Conservation (phyloP, 371 early-diverging fungal species). For the Sanchytrium tribonematis region DNA sequence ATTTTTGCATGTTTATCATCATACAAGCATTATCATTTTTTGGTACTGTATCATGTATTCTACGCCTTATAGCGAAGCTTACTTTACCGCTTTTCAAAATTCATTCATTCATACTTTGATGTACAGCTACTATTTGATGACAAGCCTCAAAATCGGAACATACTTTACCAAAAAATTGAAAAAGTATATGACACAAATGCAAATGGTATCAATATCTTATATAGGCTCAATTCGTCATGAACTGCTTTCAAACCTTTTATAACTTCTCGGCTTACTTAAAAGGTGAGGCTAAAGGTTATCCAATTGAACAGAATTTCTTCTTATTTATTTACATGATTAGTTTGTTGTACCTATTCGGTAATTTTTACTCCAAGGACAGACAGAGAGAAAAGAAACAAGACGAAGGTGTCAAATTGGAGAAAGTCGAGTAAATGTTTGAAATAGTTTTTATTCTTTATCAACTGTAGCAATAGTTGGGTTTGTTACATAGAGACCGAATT, state of each 20-base stretch:
- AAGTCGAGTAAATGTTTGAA: background rate
- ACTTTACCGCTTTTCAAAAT: conserved; percentile 60
- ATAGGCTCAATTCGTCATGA: background rate
- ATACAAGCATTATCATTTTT: conserved; percentile 56
- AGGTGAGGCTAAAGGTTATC: conserved; percentile 10
- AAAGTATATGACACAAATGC: background rate
- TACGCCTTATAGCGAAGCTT: conserved; percentile 38
- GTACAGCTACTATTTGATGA: conserved; percentile 48
- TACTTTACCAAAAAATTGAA: background rate
- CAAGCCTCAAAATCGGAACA: background rate
- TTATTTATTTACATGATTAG: conserved; percentile 31
- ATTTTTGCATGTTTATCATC: conserved; percentile 60
- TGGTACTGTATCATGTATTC: conserved; percentile 28
- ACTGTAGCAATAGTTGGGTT: background rate
- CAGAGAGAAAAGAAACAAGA: background rate
- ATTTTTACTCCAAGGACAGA: conserved; percentile 15
- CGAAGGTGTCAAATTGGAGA: background rate
- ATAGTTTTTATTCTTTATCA: background rate
- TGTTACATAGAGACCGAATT: background rate
- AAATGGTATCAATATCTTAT: background rate
- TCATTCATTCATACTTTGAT: conserved; percentile 68
- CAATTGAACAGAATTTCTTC: conserved; percentile 16
- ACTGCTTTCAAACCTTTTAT: background rate
- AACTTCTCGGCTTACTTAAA: background rate
- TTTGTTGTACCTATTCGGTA: conserved; percentile 28